Conservation (phyloP, 2,329 filamentous ascomycete genomes). For the Cladosporium sp. region DNA sequence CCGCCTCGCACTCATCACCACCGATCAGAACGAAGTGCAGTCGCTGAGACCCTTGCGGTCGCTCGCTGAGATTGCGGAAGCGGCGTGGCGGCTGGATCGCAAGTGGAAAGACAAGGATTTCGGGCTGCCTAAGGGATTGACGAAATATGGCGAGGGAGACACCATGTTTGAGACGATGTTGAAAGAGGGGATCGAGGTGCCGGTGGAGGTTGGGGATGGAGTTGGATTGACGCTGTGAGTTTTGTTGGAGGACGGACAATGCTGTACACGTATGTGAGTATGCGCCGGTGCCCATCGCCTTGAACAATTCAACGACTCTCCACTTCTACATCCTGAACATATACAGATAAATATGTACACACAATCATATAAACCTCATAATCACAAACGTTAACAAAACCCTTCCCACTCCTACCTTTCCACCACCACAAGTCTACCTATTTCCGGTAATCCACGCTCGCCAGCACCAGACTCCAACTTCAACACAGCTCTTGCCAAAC, state of each 20-base stretch:
- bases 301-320: no score
- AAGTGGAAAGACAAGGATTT: slow-evolving; percentile 28
- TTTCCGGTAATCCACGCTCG: no score
- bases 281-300: no score
- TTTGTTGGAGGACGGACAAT: not conserved
- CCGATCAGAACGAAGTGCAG: slow-evolving; percentile 16
- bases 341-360: no score
- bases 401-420: no score
- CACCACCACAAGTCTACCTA: no score
- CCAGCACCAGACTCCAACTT: no score
- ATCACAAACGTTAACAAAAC: no score
- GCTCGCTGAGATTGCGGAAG: slow-evolving; percentile 27
- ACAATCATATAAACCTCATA: no score
- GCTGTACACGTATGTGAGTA: no score
- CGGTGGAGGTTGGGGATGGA: slow-evolving; percentile 26
- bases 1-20: not conserved
- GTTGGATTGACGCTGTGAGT: not conserved
- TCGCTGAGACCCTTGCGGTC: slow-evolving; percentile 22
- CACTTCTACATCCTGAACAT: no score
- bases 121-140: slow-evolving; percentile 15
- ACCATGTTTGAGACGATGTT: slow-evolving; percentile 28
- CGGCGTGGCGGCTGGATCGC: slow-evolving; percentile 29
- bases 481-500: no score
- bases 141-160: not conserved
- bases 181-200: slow-evolving; percentile 30